Evolutionary conservation across 192 early-diverging fungal genomes (phyloP).

Genomic region (Backusella parvicylindrica): DNA sequence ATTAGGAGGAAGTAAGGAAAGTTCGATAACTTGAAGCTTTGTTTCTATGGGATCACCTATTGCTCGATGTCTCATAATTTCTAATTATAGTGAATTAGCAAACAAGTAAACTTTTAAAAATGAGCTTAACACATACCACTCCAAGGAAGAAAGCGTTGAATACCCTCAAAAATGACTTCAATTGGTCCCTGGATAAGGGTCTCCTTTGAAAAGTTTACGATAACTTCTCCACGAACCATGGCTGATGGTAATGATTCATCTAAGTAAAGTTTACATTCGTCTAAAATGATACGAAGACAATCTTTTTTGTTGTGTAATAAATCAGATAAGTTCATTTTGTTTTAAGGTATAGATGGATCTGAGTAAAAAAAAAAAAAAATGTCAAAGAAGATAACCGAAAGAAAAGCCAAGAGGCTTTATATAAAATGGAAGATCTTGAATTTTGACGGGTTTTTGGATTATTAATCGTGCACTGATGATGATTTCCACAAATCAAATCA

Average conservation of each 20-base stretch:
- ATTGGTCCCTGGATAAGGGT: slow-evolving; percentile 21
- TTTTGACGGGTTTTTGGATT: background rate
- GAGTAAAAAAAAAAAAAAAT: background rate
- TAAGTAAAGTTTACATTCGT: slow-evolving; percentile 19
- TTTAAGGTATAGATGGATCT: background rate
- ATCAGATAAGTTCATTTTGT: background rate
- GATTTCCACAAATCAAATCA: background rate
- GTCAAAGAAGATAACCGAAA: background rate
- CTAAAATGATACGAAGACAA: slow-evolving; percentile 5
- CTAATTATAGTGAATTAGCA: background rate
- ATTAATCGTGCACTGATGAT: background rate
- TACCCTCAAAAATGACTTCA: slow-evolving; percentile 23
- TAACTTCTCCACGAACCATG: slow-evolving; percentile 29
- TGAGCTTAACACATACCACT: background rate
- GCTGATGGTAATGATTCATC: slow-evolving; percentile 19
- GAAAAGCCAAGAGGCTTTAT: background rate
- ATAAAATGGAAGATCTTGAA: background rate
- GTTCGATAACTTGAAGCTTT: slow-evolving; percentile 20
- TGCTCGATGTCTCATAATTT: slow-evolving; percentile 5
- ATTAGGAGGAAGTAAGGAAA: slow-evolving; percentile 25
- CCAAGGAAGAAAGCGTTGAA: slow-evolving; percentile 20
- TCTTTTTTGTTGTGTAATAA: slow-evolving; percentile 1
- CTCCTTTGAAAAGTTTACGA: slow-evolving; percentile 16
- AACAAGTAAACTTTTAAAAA: background rate
- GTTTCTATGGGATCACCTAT: slow-evolving; percentile 14